A percentile compares a stretch with the other conserved stretches of the same genome.
phyloP scores from a whole-genome alignment of 192 early-diverging fungal genomes.

The Funneliformis geosporum region DNA sequence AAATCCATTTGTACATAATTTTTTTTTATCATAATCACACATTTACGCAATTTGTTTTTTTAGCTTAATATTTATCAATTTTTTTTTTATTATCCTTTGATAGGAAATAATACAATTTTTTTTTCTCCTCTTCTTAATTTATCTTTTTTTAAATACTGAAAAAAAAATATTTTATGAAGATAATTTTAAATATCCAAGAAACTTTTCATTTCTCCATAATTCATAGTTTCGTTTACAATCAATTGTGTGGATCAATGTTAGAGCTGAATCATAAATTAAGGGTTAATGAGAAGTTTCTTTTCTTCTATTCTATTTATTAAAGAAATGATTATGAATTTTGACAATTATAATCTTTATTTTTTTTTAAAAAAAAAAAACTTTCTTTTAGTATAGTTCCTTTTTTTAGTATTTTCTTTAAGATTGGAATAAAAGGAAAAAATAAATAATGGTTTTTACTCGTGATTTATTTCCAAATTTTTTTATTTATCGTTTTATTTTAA shows the following conservation, averaged over 20 bases:
- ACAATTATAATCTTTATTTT: background rate
- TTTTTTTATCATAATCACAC: background rate
- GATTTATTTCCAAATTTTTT: too few relatives aligned
- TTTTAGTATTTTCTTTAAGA: background rate
- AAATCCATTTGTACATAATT: background rate
- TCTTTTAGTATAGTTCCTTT: background rate
- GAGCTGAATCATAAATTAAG: background rate
- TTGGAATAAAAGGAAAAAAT: too few relatives aligned
- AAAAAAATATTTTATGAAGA: background rate
- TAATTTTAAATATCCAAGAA: background rate
- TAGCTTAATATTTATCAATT: background rate
- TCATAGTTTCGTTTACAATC: background rate
- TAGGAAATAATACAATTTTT: background rate
- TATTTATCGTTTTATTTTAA: too few relatives aligned
- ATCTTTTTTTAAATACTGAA: background rate
- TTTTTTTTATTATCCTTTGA: background rate
- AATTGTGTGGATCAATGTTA: background rate
- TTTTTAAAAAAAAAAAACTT: too few relatives aligned
- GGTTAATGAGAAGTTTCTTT: too few relatives aligned
- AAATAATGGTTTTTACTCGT: too few relatives aligned
- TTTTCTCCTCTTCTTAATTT: background rate
- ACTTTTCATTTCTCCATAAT: too few relatives aligned
- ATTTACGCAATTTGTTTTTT: background rate
- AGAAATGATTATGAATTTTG: background rate
- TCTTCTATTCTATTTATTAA: too few relatives aligned